Percentiles rank a stretch among this genome's conserved stretches.
phyloP scores from a whole-genome alignment of 2,329 filamentous ascomycete species.

The Hymenoscyphus infarciens region DNA sequence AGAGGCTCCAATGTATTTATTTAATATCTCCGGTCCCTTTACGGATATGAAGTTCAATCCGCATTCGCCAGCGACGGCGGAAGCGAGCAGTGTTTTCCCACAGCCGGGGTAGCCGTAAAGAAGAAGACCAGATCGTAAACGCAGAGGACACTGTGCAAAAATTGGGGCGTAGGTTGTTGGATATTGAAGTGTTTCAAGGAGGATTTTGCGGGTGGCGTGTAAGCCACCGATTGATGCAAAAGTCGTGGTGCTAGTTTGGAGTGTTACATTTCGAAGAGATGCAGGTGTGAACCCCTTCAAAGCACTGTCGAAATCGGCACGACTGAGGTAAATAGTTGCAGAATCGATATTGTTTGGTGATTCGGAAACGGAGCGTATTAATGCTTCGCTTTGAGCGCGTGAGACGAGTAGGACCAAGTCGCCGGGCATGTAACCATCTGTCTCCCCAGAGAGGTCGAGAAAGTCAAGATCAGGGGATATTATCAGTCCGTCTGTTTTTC shows the following conservation, averaged over 20 bases:
- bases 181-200: slow-evolving; percentile 93
- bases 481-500: slow-evolving; percentile 58
- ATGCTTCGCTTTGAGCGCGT: slow-evolving; percentile 83
- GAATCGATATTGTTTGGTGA: slow-evolving; percentile 43
- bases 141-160: slow-evolving; percentile 90
- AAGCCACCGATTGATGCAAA: slow-evolving; percentile 92
- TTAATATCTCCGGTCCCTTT: slow-evolving; percentile 95
- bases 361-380: slow-evolving; percentile 72
- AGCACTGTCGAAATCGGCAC: slow-evolving; percentile 77
- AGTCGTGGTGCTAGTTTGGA: slow-evolving; percentile 89
- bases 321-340: slow-evolving; percentile 59
- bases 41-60: slow-evolving; percentile 98
- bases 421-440: slow-evolving; percentile 97
- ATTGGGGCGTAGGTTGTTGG: slow-evolving; percentile 98
- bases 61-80: slow-evolving; percentile 95
- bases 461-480: slow-evolving; percentile 80
- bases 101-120: slow-evolving; percentile 95
- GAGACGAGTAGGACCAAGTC: slow-evolving; percentile 84
- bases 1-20: slow-evolving; percentile 98
- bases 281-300: slow-evolving; percentile 92
- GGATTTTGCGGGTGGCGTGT: slow-evolving; percentile 78
- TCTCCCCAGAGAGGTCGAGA: slow-evolving; percentile 86
- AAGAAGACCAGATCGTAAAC: slow-evolving; percentile 87
- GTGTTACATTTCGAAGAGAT: slow-evolving; percentile 86
- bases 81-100: slow-evolving; percentile 92